Base-by-base conservation (phyloP, 1,284 basidiomycete genomes). In the Ustilago xerochloae region DNA sequence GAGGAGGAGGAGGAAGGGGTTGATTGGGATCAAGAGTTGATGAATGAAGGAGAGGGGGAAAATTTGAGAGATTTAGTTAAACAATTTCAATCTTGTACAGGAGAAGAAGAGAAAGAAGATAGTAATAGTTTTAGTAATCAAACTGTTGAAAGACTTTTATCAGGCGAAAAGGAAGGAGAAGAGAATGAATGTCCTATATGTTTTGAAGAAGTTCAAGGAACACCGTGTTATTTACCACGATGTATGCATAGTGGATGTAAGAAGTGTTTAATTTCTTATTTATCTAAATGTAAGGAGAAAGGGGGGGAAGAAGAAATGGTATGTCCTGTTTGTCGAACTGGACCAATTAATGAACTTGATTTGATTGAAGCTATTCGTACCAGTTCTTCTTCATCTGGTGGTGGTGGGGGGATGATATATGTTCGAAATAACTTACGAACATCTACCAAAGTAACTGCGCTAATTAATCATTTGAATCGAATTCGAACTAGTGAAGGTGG, bases 361-460 rank as follows among this genome's bases (percentile, higher is more conserved):
- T 58, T 85, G 43, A 77, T 80, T 38, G 92, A 93, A 33, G 75
- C 66, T 5, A 74, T 81, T 15, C 71, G 75, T 86, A 88, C 57
- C n/a, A 64, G 48, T 26, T 68, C 62, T 2, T 9, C 33, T 6
- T 43, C 51, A 3, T 46, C 59, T 13, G 12, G 32, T 2, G n/a
- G 10, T 12, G 50, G 36, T 10, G 29, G 29, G 5, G 26, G 26
- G 18, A 36, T 35, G 10, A 63, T 73, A 22, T 73, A 63, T 15
- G 70, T 73, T 18, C 89, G 90, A 66, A 94, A 94, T 78, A 90
- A 94, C 82, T 92, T 96, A 79, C 89, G 89, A 39, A 91, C 92
- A 3, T 94, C 93, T 13, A 96, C 94, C 0, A 97, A 94, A 84
- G 87, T 94, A 1, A 89, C 92, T 54, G 92, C 92, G 5, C 85